Conservation (phyloP, 2,329 filamentous ascomycete genomes). For the Colletotrichum sp. region DNA sequence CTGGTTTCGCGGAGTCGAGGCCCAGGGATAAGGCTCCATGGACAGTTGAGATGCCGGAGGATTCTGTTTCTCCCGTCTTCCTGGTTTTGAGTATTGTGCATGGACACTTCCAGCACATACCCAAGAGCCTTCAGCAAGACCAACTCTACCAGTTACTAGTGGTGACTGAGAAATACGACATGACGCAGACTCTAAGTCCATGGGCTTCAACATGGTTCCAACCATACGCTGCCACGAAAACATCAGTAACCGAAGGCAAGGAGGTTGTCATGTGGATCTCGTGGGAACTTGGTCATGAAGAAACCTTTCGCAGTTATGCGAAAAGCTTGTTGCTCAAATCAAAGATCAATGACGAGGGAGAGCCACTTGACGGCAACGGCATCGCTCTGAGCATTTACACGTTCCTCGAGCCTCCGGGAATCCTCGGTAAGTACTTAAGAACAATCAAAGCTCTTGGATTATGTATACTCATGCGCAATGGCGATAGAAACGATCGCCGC, state of each 20-base stretch:
- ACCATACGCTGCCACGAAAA: not conserved
- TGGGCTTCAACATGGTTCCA: not conserved
- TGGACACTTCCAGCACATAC: not conserved
- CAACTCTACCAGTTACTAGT: not conserved
- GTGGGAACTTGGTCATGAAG: not conserved
- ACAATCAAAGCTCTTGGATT: not conserved
- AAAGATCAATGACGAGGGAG: not conserved
- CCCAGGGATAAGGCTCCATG: not conserved
- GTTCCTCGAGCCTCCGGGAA: not conserved
- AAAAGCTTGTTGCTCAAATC: not conserved
- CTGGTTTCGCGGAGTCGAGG: not conserved
- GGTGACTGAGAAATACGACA: not conserved
- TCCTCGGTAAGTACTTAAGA: not conserved
- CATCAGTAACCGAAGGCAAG: accelerated
- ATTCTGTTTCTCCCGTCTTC: not conserved
- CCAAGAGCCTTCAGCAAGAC: not conserved
- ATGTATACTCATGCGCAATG: not conserved
- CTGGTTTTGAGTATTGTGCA: not conserved
- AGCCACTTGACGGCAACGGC: not conserved
- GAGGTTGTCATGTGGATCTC: not conserved
- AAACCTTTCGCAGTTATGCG: accelerated
- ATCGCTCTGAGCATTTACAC: not conserved
- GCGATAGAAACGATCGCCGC: not conserved
- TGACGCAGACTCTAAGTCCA: not conserved
- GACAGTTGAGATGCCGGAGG: not conserved